Evolutionary conservation across 768 basidiomycete genomes (phyloP).

Genomic region (Tricholoma terreum): DNA sequence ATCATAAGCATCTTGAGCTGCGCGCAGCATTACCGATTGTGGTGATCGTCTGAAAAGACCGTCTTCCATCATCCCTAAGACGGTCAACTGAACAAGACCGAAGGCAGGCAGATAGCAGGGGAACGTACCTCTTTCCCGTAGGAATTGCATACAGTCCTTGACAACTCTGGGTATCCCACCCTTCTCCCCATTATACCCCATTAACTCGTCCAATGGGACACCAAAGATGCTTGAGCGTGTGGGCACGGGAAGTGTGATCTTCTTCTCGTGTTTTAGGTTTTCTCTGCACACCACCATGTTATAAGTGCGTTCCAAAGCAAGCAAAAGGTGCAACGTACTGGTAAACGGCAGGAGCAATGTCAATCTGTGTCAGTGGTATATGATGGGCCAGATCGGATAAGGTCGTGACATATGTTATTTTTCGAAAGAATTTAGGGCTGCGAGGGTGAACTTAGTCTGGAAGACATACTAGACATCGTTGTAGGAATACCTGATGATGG

Average conservation of each 20-base stretch:
- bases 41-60: slow-evolving; percentile 86
- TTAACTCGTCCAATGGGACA: slow-evolving; percentile 75
- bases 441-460: background rate
- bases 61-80: slow-evolving; percentile 60
- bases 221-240: slow-evolving; percentile 69
- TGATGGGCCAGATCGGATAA: slow-evolving; percentile 74
- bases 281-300: slow-evolving; percentile 45
- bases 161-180: slow-evolving; percentile 80
- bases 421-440: slow-evolving; percentile 89
- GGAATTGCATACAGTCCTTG: slow-evolving; percentile 68
- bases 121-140: slow-evolving; percentile 54
- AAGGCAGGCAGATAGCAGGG: slow-evolving; percentile 11
- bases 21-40: slow-evolving; percentile 60
- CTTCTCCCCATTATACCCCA: slow-evolving; percentile 83
- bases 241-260: slow-evolving; percentile 64
- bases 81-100: background rate
- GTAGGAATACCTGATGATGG: slow-evolving; percentile 66
- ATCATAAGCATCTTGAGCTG: slow-evolving; percentile 83
- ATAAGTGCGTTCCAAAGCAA: background rate
- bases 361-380: slow-evolving; percentile 84
- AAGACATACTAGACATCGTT: background rate
- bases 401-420: slow-evolving; percentile 72
- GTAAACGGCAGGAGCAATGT: slow-evolving; percentile 80
- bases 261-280: slow-evolving; percentile 70
- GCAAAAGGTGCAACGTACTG: slow-evolving; percentile 47